Evolutionary conservation across 192 early-diverging fungal genomes (phyloP), one percentile per base, ranked within the genome.

Genomic region (Backusella tarrabulga): DNA sequence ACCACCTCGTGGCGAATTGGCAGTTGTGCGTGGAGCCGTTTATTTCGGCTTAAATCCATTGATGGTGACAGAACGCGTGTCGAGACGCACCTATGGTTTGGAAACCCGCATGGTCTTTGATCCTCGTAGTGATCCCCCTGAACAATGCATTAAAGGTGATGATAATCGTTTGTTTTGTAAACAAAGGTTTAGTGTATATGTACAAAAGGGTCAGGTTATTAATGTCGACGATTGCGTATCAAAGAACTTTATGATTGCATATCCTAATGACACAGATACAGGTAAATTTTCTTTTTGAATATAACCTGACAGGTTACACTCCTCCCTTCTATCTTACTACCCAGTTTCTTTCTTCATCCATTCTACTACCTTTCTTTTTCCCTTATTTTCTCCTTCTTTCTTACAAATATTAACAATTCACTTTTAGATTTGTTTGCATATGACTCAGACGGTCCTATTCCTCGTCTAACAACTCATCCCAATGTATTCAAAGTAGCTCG

Each of bases 11-110:
- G 70, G 87, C 79, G 68, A 84, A 81, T 66, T 77, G 63, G 85
- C 85, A 36, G 85, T 88, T 68, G 84, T 87, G 6, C 80, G 86
- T 52, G 87, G 87, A 36, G 87, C 85, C 14, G 87, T 88, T 54
- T 82, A 81, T 66, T 85, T 84, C 34, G 87, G 86, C 29, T 63
- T 87, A 69, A 85, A 85, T 36, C 84, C 86, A 41, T 71, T 77
- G 26, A 60, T 83, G 11, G 86, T 87, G 17, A 83, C 86, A 15
- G 75, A 84, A 66, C 79, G 86, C 40, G 84, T 87, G 40, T 80
- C 83, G 32, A 79, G 86, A 52, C 79, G 86, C 15, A 83, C 79
- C 35, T 87, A 87, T 60, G 86, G 86, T 7, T 78, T 87, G 26
- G 79, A 83, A 68, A 83, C 80, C 46, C 81, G 81, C 54, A 83